Percentiles rank a stretch among this genome's conserved stretches.
Evolutionary conservation across 805 yeast species (phyloP).

Genomic region (Monosporozyma aquatica): DNA sequence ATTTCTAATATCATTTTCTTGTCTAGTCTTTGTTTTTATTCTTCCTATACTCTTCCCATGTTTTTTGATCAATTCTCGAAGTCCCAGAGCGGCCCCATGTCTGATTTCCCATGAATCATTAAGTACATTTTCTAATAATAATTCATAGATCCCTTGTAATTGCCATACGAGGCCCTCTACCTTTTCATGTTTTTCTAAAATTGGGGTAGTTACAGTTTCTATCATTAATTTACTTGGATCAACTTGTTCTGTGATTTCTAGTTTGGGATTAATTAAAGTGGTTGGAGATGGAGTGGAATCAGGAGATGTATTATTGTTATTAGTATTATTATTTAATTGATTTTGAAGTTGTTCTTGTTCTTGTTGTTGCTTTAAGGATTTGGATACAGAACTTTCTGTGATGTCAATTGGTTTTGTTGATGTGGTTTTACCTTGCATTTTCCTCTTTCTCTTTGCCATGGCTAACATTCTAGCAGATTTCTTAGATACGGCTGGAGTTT

Average conservation of each 20-base stretch:
- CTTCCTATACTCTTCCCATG: conserved; percentile 87
- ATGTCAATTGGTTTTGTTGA: conserved; percentile 51
- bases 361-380: conserved; percentile 26
- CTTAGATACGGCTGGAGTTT: conserved; percentile 14
- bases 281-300: conserved; percentile 9
- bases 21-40: conserved; percentile 48
- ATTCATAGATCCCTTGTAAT: conserved; percentile 84
- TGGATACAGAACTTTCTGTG: conserved; percentile 61
- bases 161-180: conserved; percentile 82
- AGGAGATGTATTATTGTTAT: background rate
- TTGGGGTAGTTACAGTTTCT: conserved; percentile 65
- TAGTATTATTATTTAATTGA: no score
- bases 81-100: conserved; percentile 91
- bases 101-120: conserved; percentile 88
- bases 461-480: conserved; percentile 78
- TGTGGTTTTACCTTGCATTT: conserved; percentile 50
- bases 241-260: conserved; percentile 67
- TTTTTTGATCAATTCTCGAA: conserved; percentile 61
- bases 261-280: conserved; percentile 31
- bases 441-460: conserved; percentile 87
- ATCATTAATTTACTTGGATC: conserved; percentile 77
- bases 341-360: no score
- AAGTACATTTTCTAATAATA: conserved; percentile 68
- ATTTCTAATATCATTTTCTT: conserved; percentile 61
- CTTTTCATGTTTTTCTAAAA: conserved; percentile 60